Evolutionary conservation across 805 yeast species (phyloP).

Genomic region (Myxozyma neotropica): DNA sequence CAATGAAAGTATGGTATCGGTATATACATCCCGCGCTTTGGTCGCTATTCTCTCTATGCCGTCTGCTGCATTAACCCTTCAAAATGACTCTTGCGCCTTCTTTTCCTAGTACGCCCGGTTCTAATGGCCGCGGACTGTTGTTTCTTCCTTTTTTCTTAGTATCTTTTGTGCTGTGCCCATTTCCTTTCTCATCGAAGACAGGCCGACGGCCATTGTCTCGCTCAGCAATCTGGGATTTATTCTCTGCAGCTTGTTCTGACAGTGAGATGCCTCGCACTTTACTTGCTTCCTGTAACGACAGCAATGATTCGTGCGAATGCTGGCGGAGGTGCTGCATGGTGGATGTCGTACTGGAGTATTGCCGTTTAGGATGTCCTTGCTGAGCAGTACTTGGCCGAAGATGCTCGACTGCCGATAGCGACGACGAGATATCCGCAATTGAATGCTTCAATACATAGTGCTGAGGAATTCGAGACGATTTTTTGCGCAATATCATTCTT

Average conservation of each 20-base stretch:
- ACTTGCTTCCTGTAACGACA: not conserved
- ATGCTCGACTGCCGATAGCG: not conserved
- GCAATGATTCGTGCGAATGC: not conserved
- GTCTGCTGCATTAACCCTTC: no score
- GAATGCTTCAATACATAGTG: constrained; percentile 2
- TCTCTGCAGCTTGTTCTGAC: constrained; percentile 1
- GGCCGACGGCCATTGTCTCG: not conserved
- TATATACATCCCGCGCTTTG: no score
- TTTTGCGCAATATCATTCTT: not conserved
- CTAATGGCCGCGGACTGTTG: constrained; percentile 12
- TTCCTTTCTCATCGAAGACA: not conserved
- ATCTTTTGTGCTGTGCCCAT: not conserved
- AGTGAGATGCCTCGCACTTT: not conserved
- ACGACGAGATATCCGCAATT: not conserved
- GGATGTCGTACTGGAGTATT: not conserved
- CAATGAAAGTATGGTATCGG: no score
- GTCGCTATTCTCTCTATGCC: no score
- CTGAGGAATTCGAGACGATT: constrained; percentile 12
- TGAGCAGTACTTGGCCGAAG: not conserved
- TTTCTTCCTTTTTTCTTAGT: constrained; percentile 6
- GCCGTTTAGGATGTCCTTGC: not conserved
- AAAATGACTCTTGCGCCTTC: constrained; percentile 21
- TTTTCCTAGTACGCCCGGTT: constrained; percentile 19
- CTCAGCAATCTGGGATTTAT: not conserved
- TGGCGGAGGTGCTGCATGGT: not conserved